Percentiles rank a stretch among this genome's conserved stretches.
Evolutionary conservation across 1,284 basidiomycete species (phyloP).

Genomic region (Kwoniella shivajii): DNA sequence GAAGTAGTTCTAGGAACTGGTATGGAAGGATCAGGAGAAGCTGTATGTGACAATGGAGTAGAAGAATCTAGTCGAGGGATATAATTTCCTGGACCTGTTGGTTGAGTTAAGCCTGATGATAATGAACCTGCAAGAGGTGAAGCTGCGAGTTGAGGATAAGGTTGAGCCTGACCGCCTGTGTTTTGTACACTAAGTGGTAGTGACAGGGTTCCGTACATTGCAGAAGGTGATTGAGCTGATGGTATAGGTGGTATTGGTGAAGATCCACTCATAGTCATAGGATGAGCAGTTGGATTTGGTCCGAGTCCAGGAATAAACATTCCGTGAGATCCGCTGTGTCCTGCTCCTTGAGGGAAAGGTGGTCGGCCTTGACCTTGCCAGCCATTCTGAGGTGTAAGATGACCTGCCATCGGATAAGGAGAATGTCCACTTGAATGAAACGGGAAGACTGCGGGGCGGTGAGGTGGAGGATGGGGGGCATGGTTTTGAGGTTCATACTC

Average conservation of each 20-base stretch:
- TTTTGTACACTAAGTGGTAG: conserved; percentile 29
- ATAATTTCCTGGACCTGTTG: not conserved
- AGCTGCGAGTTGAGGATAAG: conserved; percentile 32
- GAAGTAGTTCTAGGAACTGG: conserved; percentile 15
- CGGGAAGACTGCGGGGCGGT: conserved; percentile 9
- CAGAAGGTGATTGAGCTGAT: conserved; percentile 16
- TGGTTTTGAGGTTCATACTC: conserved; percentile 59
- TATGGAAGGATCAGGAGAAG: conserved; percentile 13
- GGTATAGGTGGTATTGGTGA: conserved; percentile 26
- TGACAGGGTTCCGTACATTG: conserved; percentile 21
- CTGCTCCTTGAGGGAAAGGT: conserved; percentile 8
- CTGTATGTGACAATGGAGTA: conserved; percentile 15
- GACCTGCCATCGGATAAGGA: conserved; percentile 20
- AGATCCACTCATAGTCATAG: conserved; percentile 18
- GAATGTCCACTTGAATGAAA: conserved; percentile 13
- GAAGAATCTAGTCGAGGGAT: conserved; percentile 1
- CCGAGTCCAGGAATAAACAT: conserved; percentile 18
- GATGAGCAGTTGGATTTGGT: conserved; percentile 13
- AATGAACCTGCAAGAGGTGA: conserved; percentile 50
- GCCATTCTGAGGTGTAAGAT: conserved; percentile 20
- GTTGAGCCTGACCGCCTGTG: conserved; percentile 19
- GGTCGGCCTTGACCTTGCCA: conserved; percentile 20
- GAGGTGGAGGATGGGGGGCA: conserved; percentile 23
- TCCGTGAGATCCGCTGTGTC: conserved; percentile 34
- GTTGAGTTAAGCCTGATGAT: conserved; percentile 21